Base-by-base conservation (phyloP, 2,329 filamentous ascomycete genomes). In the Pseudopyrenochaeta lycopersici region DNA sequence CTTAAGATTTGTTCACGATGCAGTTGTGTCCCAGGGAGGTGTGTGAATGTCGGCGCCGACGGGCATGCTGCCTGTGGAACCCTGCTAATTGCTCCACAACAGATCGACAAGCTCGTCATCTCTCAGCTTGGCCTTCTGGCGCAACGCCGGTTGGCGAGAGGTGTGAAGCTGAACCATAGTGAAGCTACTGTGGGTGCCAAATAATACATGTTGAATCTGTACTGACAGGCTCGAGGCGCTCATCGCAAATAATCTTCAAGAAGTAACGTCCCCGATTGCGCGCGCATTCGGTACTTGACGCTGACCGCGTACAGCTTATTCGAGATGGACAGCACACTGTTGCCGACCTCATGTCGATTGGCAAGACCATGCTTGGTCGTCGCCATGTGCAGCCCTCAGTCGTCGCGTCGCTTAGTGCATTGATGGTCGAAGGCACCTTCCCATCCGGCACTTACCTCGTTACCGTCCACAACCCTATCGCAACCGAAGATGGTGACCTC, bases 21-120 rank as follows among this genome's bases (percentile, higher is more conserved):
- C 69, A 74, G 60, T 52, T 75, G 66, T 74, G 71, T 61, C 72
- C 72, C 29, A 75, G 73, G 54, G 72, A 75, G 68, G 72, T 74
- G 58, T 46, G 69, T 62, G 47, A 18, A 20, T 29, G 31, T 33
- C 48, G 23, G 36, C 30, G 40, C 40, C 23, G 21, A 17, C 12
- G 27, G 11, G 14, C 7, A 35, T 43, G 30, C 21, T 27, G 29
- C 21, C 15, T 40, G 31, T 15, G 48, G 11, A 42, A 53, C 53
- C 54, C 48, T 54, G 61, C 70, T 73, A 64, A 75, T 60, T 21
- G 35, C 51, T 42, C 42, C 30, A 56, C 47, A 15, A 60, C 67
- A 98, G 94, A 84, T 98, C 72, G 94, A 98, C 83, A 98, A 98
- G 87, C 91, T 98, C 78, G 85, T 90, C 75, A 94, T 96, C 73